Evolutionary conservation across 148 eudicot genomes (phyloP), one percentile per base, ranked within the genome.

Genomic region (Amaranthus hypochondriacus): DNA sequence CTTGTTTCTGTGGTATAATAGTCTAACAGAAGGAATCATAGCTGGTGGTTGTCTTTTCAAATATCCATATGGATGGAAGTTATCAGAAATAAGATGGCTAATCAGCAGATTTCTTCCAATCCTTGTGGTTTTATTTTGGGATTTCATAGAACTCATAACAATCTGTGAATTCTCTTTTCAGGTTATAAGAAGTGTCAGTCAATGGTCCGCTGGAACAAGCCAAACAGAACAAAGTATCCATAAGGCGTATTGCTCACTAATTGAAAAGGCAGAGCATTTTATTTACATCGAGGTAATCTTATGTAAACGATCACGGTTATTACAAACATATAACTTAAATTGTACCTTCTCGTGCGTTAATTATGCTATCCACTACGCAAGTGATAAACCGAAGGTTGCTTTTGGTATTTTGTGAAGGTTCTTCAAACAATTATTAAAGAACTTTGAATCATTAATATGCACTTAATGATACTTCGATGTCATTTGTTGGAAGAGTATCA

Each of bases 181-280:
- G 98, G 83, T 95, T 71, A 79, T 95, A 66, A 87, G 98, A 78
- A 92, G 98, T 83, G 98, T 92, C 78, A 92, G 96, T 79, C 97
- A 92, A 69, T 95, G 98, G 98, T 95, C 98, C 71, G 97, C 98
- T 77, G 98, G 98, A 65, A 95, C 97, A 55, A 95, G 97, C 84
- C 98, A 89, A 86, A 85, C 87, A 74, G 98, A 95, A 81, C 93
- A 92, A 48, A 95, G 98, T 78, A 95, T 95, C 76, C 98, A 95
- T 75, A 90, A 77, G 76, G 92, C 98, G 70, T 95, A 94, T 82
- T 91, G 97, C 83, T 88, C 97, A 59, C 93, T 94, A 59, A 94
- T 94, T 78, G 98, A 94, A 73, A 91, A 84, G 74, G 98, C 98
- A 47, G 98, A 94, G 70, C 93, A 90, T 80, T 89, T 86, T 50